Conservation (phyloP, 2,329 filamentous ascomycete genomes). For the Exophiala phaeomuriformis region DNA sequence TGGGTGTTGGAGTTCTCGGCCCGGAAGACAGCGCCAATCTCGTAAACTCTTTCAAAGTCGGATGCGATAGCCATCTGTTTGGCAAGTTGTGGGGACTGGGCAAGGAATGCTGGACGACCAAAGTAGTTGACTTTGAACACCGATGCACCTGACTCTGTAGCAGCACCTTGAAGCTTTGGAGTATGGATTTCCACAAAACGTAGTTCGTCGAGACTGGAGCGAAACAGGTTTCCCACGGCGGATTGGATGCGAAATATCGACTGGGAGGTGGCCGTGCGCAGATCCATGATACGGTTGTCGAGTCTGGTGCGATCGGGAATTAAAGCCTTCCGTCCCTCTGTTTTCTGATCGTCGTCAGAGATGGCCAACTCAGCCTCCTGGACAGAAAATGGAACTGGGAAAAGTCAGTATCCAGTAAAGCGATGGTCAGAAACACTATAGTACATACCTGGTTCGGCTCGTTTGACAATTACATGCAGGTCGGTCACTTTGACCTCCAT, state of each 20-base stretch:
- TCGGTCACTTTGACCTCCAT: constrained; percentile 67
- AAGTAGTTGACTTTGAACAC: constrained; percentile 94
- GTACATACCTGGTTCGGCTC: constrained; percentile 45
- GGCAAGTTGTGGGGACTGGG: constrained; percentile 82
- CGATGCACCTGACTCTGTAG: constrained; percentile 83
- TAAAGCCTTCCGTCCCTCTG: constrained; percentile 51
- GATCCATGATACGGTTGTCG: constrained; percentile 70
- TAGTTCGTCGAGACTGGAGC: constrained; percentile 62
- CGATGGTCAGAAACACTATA: background rate
- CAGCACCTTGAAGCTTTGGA: constrained; percentile 80
- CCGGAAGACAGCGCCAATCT: constrained; percentile 83
- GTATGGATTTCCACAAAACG: constrained; percentile 92
- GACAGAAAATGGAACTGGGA: constrained; percentile 56
- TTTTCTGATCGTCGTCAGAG: constrained; percentile 48
- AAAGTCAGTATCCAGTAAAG: constrained; percentile 6
- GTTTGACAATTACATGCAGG: constrained; percentile 55
- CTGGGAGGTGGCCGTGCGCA: constrained; percentile 79
- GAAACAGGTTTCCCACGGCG: constrained; percentile 71
- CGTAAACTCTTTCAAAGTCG: constrained; percentile 83
- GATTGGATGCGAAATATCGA: constrained; percentile 82
- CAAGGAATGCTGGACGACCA: constrained; percentile 74
- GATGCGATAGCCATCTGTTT: constrained; percentile 91
- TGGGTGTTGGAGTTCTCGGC: constrained; percentile 96
- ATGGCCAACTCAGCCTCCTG: constrained; percentile 60
- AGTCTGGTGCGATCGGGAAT: constrained; percentile 68